phyloP scores from a whole-genome alignment of 805 yeast genomes.

The Lachancea fermentati region DNA sequence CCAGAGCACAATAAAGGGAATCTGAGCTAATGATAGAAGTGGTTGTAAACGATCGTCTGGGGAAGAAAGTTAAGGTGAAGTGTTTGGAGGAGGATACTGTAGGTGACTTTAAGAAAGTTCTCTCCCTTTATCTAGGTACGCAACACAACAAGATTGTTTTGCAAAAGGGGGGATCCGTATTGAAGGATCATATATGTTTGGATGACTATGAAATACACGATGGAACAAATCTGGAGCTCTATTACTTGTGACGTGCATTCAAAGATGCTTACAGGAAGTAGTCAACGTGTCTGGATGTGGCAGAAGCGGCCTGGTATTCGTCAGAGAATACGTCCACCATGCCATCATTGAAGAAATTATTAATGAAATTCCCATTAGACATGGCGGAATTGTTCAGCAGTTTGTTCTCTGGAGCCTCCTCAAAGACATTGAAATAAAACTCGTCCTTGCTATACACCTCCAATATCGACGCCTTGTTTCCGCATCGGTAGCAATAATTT shows the following conservation, averaged over 20 bases:
- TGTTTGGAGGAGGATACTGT: conserved; percentile 80
- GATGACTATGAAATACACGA: conserved; percentile 95
- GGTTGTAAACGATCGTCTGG: conserved; percentile 69
- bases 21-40: conserved; percentile 57
- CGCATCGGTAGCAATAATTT: conserved; percentile 94
- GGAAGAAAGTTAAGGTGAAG: conserved; percentile 82
- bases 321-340: conserved; percentile 30
- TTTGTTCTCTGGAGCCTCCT: conserved; percentile 92
- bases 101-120: conserved; percentile 82
- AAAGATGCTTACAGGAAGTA: conserved; percentile 24
- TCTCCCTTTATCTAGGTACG: conserved; percentile 80
- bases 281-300: conserved; percentile 30
- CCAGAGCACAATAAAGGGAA: background rate
- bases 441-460: conserved; percentile 71
- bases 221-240: conserved; percentile 81
- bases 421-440: conserved; percentile 83
- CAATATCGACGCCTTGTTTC: conserved; percentile 94
- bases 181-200: conserved; percentile 83
- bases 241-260: conserved; percentile 44
- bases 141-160: conserved; percentile 57
- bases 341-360: conserved; percentile 17
- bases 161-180: conserved; percentile 79
- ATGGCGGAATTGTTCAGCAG: conserved; percentile 22
- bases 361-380: conserved; percentile 15
- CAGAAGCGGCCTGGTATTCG: conserved; percentile 31